Base-by-base conservation (phyloP, 2,329 filamentous ascomycete genomes). In the Sclerotinia glacialis region DNA sequence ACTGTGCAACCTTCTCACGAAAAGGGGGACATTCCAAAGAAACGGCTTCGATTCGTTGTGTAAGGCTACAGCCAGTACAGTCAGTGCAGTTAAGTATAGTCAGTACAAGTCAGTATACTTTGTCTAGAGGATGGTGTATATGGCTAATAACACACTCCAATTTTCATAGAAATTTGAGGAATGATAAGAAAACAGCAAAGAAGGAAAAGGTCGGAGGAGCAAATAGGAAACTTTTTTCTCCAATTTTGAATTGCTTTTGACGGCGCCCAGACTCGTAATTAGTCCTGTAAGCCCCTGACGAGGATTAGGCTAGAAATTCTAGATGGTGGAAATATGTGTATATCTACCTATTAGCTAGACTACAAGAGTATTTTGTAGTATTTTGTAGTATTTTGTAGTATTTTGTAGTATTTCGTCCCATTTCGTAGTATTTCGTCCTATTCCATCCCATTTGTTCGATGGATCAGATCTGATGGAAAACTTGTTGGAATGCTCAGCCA, bases 231-330 rank as follows among this genome's bases (percentile, higher is more conserved):
- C 12, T 14, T 3, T 26, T 49, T 31, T 26, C n/a, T 49, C 31
- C 21, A 26, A 37, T 40, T 50, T 49, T 37, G 21, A 40, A 61
- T 61, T 61, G 58, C 58, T 61, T 61, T 61, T 61, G 44, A 12
- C 21, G 18, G n/a, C 44, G 58, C 44, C 31, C 31, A 61, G 31
- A 49, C 58, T 26, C 28, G 9, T 37, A 61, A 40, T 23, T 37
- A 61, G 26, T 23, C n/a, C 44, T 26, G 21, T 47, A 14, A 60
- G 44, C 58, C 58, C 58, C 58, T 61, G 58, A 61, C 58, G 58
- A 61, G 58, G 58, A 50, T 34, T 31, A 28, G 8, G 3, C 21
- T 50, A 40, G 37, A 16, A 40, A 40, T 50, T 49, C 44, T 46
- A 47, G 42, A 60, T 16, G 21, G n/a, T 21, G 26, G 37, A 55